Evolutionary conservation across 306 rosid species (phyloP), one percentile per base, ranked within the genome.

Genomic region (Morella rubra): DNA sequence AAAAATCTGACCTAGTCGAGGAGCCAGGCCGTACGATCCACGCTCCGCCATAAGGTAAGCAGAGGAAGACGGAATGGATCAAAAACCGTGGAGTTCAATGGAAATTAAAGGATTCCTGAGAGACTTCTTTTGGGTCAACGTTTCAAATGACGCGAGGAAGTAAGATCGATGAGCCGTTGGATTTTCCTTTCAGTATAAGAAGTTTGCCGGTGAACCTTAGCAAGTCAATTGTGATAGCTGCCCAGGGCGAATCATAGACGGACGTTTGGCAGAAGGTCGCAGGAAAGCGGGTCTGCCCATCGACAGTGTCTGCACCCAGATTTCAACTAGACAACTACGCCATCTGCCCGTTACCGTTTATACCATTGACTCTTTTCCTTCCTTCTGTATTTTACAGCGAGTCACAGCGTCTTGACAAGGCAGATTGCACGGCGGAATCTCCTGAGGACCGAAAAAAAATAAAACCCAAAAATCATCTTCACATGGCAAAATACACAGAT

Each of bases 1-100:
- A 44, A 72, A 76, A 86, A 87, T 86, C 76, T 84, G 78, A 93
- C 98, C 94, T 80, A 89, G 76, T 85, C 90, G 93, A 87, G 92
- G 93, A 80, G 88, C 86, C 73, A 85, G 70, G 64, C 80, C 89
- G 60, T 76, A 85, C 44, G 93, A 86, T 89, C 87, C 86, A 75
- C 66, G 82, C 76, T 90, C 96, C 81, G 94, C 94, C 98, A 93
- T 93, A 73, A 79, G 16, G 32, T 27, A 27, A 27, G 32, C 32
- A 27, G 32, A 27, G 65, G 32, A 55, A 58, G 64, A 11, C 4
- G 9, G 44, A 27, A 51, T 73, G 78, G 73, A 65, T 64, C 41
- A 24, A 20, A 55, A 79, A 44, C 45, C 42, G 51, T 55, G 53
- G 16, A 58, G 64, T 24, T 15, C 19, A 44, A 54, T 51, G 52